phyloP scores from a whole-genome alignment of 2,329 filamentous ascomycete species.

The Knufia fluminis region DNA sequence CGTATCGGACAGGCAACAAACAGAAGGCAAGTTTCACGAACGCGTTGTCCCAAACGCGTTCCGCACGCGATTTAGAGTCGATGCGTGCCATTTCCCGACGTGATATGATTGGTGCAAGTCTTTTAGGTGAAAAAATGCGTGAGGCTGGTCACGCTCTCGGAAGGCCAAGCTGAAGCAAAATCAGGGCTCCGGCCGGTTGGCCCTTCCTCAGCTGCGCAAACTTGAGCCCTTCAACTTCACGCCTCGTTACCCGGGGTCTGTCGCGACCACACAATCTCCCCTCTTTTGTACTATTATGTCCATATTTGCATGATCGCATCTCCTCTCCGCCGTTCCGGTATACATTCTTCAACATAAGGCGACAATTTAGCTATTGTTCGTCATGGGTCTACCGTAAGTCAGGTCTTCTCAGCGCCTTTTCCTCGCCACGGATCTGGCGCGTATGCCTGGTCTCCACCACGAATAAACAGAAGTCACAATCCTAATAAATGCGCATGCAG shows the following conservation, averaged over 20 bases:
- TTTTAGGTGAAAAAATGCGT: no score
- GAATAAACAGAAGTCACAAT: constrained; percentile 10
- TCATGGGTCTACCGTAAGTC: constrained; percentile 44
- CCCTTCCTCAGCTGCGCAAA: background rate
- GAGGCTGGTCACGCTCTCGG: no score
- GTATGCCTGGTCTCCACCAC: constrained; percentile 13
- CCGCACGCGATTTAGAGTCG: no score
- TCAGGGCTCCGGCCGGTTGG: background rate
- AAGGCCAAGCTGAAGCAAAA: no score
- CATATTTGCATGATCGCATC: constrained; percentile 3
- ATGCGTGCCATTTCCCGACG: no score
- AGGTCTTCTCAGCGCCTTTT: constrained; percentile 11
- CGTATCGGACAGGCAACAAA: no score
- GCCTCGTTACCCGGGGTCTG: background rate
- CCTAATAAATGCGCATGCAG: constrained; percentile 26
- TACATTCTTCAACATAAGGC: background rate
- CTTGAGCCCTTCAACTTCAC: background rate
- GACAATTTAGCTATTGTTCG: constrained; percentile 13
- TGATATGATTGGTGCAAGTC: no score
- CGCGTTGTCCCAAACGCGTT: no score
- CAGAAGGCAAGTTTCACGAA: no score
- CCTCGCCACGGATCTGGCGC: constrained; percentile 9
- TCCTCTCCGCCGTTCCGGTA: background rate
- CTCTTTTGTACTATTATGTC: background rate
- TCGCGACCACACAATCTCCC: constrained; percentile 5